Base-by-base conservation (phyloP, 371 early-diverging fungal species). In the Mortierella sp. region DNA sequence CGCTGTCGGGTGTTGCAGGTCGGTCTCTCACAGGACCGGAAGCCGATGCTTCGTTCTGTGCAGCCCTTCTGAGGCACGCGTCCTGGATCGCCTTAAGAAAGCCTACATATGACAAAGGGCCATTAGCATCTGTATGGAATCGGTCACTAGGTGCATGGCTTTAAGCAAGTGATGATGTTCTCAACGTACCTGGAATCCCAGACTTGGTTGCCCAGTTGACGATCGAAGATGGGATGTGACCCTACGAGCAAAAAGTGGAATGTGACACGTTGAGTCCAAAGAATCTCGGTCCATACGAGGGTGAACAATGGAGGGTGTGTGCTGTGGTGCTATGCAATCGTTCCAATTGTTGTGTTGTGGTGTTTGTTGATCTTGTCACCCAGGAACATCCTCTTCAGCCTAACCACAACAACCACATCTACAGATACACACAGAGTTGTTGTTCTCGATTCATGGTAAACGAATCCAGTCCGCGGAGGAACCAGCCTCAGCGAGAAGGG, bases 141-240 rank as follows among this genome's bases (percentile, higher is more conserved):
- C 5, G 48, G 23, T 5, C 19, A 21, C 19, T n/a, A n/a, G n/a
- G n/a, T n/a, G 10, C 34, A 34, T 10, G n/a, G 16, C 24, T 27
- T 30, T 30, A 49, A 31, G 4, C 34, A 52, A 3, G 5, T 30
- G 31, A 41, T 34, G 34, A 34, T 10, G 3, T n/a, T 30, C 34
- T 28, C 26, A 14, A 13, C 34, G 5, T 54, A 72, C 73, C 71
- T 50, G 85, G 85, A 21, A 84, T 82, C n/a, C 81, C 83, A 13
- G 74, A 74, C 62, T 81, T 83, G 47, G 85, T 83, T n/a, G 83
- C 85, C 85, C 85, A 84, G 67, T 84, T 84, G 60, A 84, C 79
- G 21, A 84, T 81, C 1, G 83, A 69, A 19, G 81, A 80, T 50
- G 85, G 85, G 50, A 83, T 84, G 34, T 72, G 82, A 38, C 83